Percentiles rank a stretch among this genome's conserved stretches.
phyloP scores from a whole-genome alignment of 2,329 filamentous ascomycete genomes.

The Colletotrichum truncatum region DNA sequence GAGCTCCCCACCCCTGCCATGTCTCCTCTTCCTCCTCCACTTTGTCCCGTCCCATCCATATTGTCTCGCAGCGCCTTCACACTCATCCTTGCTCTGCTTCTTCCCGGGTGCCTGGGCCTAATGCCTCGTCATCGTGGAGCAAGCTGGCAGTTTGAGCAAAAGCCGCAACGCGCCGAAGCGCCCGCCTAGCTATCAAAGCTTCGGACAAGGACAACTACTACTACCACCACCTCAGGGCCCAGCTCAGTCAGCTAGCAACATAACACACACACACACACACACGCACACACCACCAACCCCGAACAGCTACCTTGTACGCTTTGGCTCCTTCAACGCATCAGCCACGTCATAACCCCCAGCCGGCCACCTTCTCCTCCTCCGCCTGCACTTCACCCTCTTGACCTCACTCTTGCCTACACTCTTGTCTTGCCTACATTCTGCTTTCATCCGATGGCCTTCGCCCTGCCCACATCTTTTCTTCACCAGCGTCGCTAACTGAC shows the following conservation, averaged over 20 bases:
- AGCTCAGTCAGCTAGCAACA: not conserved
- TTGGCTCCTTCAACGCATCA: conserved; percentile 22
- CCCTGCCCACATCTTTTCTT: not conserved
- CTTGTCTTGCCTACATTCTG: not conserved
- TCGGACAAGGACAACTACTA: conserved; percentile 1
- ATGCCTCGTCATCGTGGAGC: conserved; percentile 7
- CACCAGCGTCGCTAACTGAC: conserved; percentile 2
- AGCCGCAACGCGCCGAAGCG: not conserved
- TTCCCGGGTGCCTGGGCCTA: not conserved
- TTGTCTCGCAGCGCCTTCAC: not conserved
- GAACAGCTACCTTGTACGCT: not conserved
- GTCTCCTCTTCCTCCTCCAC: not conserved
- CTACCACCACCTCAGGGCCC: not conserved
- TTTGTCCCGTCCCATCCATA: not conserved
- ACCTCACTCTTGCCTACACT: too few relatives aligned
- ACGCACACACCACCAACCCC: not conserved
- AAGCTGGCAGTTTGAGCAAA: not conserved
- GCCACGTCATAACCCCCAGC: conserved; percentile 23
- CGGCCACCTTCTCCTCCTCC: not conserved
- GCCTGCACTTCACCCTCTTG: not conserved
- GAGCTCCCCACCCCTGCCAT: conserved; percentile 11
- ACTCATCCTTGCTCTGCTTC: not conserved
- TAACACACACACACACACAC: too few relatives aligned
- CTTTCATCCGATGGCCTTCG: not conserved
- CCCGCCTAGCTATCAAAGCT: not conserved